Conservation (phyloP, 352 stramenopile genomes). For the Blastocystis sp. region DNA sequence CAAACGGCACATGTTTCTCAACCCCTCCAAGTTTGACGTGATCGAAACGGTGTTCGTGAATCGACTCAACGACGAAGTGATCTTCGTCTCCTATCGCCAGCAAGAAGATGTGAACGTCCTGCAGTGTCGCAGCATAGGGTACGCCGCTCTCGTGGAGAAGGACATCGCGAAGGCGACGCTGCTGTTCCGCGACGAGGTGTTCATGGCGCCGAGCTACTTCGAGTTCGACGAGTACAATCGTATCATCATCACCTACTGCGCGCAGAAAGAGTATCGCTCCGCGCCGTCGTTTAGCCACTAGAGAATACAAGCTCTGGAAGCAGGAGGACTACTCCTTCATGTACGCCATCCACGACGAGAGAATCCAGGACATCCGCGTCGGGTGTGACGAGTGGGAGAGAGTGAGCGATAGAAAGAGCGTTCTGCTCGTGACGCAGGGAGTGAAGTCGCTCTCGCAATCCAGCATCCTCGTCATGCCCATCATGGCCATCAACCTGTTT, state of each 20-base stretch:
- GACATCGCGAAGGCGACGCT: not conserved
- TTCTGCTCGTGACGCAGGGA: conserved; percentile 15
- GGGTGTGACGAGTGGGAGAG: not conserved
- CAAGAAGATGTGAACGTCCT: conserved; percentile 31
- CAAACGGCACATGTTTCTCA: conserved; percentile 52
- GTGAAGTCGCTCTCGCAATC: not conserved
- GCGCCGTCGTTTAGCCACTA: not conserved
- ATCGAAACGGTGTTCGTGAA: conserved; percentile 57
- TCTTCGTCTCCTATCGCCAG: conserved; percentile 22
- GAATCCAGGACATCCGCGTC: conserved; percentile 16
- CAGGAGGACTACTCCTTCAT: conserved; percentile 38
- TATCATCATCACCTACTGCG: conserved; percentile 55
- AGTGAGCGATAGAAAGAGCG: conserved; percentile 5
- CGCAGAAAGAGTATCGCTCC: not conserved
- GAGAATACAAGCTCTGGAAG: conserved; percentile 56
- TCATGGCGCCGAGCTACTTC: conserved; percentile 47
- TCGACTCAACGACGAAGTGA: conserved; percentile 39
- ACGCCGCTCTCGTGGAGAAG: not conserved
- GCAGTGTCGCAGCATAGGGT: conserved; percentile 25
- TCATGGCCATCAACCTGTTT: conserved; percentile 9
- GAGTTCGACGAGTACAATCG: conserved; percentile 60
- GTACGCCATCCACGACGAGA: conserved; percentile 8
- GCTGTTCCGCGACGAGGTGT: conserved; percentile 28
- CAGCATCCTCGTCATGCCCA: conserved; percentile 44
- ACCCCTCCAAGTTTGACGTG: conserved; percentile 59